Base-by-base conservation (phyloP, 2,329 filamentous ascomycete genomes). In the Claviceps spartinae region DNA sequence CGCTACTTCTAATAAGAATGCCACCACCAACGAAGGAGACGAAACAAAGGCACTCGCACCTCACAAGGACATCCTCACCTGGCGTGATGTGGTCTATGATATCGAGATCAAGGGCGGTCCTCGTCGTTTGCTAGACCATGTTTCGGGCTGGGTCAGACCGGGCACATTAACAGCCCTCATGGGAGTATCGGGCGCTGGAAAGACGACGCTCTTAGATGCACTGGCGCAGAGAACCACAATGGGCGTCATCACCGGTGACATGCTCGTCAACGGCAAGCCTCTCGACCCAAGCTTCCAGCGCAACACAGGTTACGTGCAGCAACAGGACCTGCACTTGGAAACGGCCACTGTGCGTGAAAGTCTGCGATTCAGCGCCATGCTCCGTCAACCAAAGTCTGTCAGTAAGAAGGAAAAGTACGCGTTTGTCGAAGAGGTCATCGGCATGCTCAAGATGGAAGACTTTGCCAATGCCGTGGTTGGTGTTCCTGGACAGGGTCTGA, bases 81-180 rank as follows among this genome's bases (percentile, higher is more conserved):
- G 87, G 88, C 75, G 79, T 52, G 75, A 89, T 58, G 82, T 93
- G 0, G 83, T 81, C 56, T 94, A 78, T 52, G 74, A 81, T 20
- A 76, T 81, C 56, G 77, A 84, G 58, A 86, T 94, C 67, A 93
- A 93, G 68, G 75, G 74, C 1, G 78, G 87, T 56, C 69, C 74
- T 1, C 78, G 87, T n/a, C 77, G 84, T 18, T 64, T 95, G 54
- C 68, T 95, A 49, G 83, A 95, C 58, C 72, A 89, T 52, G 85
- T 95, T 1, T 81, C 86, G 58, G 89, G 89, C 5, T 95, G 87
- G 86, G 87, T 95, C 52, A 90, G 90, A 65, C 89, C 89, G 0
- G 89, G 89, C 30, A 94, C 86, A 1, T 69, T 94, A 37, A 95
- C 88, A 2, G 88, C 88, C 2, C 72, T 94, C 5, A 83, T 83